A percentile compares a stretch with the other conserved stretches of the same genome.
These are phyloP conservation scores for Aspergillus campestris DNA, from an alignment of 495 filamentous ascomycete species.

Conservation along the genomic window DNA sequence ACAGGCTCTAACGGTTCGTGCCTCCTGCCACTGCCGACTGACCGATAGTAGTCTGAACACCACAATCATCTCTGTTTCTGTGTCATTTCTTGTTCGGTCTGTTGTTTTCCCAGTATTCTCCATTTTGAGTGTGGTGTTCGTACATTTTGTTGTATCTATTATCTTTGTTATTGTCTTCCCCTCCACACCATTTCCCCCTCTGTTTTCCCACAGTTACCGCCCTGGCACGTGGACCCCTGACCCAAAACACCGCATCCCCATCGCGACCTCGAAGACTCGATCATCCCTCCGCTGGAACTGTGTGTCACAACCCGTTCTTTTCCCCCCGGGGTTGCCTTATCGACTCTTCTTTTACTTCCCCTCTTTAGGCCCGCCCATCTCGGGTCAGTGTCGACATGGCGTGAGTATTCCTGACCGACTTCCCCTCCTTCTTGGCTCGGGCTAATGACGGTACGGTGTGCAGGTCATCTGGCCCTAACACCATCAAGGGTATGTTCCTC, in stretches of 20 bases:
- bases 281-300: conserved; percentile 24
- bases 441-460: conserved; percentile 15
- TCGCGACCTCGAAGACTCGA: conserved; percentile 9
- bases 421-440: not conserved
- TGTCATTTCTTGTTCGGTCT: too few relatives aligned
- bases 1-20: conserved; percentile 8
- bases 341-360: not conserved
- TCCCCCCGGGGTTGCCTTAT: not conserved
- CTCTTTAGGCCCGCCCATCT: not conserved
- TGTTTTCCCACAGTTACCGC: conserved; percentile 6
- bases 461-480: conserved; percentile 43
- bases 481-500: conserved; percentile 57
- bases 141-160: too few relatives aligned
- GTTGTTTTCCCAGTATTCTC: too few relatives aligned
- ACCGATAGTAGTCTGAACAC: too few relatives aligned
- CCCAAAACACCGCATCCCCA: conserved; percentile 18
- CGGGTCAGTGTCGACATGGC: conserved; percentile 33
- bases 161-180: too few relatives aligned
- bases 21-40: not conserved
- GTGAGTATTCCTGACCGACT: conserved; percentile 28
- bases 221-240: conserved; percentile 25
- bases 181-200: not conserved
- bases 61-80: too few relatives aligned
- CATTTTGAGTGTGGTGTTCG: too few relatives aligned
- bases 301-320: conserved; percentile 6